phyloP scores from a whole-genome alignment of 2,329 filamentous ascomycete genomes.

The Botrytis deweyae region DNA sequence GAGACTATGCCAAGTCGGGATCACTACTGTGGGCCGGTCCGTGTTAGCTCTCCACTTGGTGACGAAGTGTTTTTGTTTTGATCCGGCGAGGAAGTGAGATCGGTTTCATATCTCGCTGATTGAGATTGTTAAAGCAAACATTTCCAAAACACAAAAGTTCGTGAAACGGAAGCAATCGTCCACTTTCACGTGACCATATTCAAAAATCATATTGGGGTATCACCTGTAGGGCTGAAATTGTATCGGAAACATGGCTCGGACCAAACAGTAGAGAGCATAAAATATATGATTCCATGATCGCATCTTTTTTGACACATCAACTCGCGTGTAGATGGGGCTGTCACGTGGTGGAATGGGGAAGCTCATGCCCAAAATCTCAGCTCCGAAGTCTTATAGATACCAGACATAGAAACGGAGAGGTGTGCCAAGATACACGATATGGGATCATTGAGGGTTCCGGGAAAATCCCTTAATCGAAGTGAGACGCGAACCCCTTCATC shows the following conservation, averaged over 20 bases:
- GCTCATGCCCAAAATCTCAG: background rate
- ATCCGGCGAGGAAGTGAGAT: background rate
- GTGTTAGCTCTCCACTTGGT: conserved; percentile 4
- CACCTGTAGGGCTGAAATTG: background rate
- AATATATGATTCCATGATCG: background rate
- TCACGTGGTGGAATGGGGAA: background rate
- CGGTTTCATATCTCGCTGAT: background rate
- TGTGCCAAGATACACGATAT: background rate
- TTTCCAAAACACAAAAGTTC: background rate
- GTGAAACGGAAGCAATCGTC: no score
- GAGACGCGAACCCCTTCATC: background rate
- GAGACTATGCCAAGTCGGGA: conserved; percentile 13
- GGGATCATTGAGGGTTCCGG: background rate
- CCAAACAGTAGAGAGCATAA: background rate
- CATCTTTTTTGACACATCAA: background rate
- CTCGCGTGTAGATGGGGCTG: rapidly evolving
- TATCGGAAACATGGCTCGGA: background rate
- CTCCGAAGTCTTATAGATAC: background rate
- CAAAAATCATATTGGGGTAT: background rate
- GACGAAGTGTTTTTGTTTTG: background rate
- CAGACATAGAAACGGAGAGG: background rate
- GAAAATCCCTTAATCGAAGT: no score
- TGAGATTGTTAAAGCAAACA: background rate
- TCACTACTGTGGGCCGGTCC: conserved; percentile 3
- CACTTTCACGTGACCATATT: background rate